Base-by-base conservation (phyloP, 768 basidiomycete species). In the Leccinum imitatum region DNA sequence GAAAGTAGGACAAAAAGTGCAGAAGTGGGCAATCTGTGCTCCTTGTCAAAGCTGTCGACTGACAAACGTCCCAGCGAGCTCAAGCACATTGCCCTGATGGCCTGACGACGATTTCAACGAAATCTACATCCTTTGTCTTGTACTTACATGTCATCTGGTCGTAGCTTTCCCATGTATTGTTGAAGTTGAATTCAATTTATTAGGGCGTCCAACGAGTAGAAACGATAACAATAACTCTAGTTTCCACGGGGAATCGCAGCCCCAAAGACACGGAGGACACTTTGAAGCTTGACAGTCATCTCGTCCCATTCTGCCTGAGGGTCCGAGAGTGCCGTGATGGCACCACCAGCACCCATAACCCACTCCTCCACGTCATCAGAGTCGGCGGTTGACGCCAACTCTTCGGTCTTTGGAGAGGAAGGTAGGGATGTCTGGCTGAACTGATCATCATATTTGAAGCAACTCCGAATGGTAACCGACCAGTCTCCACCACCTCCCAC, bases 381-480 rank as follows among this genome's bases (percentile, higher is more conserved):
- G 2, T 59, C 60, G 19, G 59, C 56, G 27, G 63, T 57, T 53
- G 69, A 61, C 33, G 48, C 54, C 37, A 59, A 54, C 56, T 50
- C 60, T 52, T 46, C 30, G 35, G 59, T 39, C 62, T 54, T 51
- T 27, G 31, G 30, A n/a, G 59, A 53, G 33, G 62, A 64, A 31
- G 63, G 58, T 10, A 57, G 57, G 44, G 59, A 53, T 30, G 54
- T 62, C 47, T 50, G 62, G 39, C 17, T 60, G 58, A 62, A 65
- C 41, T 50, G 66, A 58, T 78, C 78, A 39, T 86, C 84, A 64
- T 84, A 80, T 69, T 88, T 91, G 82, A 92, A 90, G 72, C 94
- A 93, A 63, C 92, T 95, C 50, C 95, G 87, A 66, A 98, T 98
- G 31, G 89, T 89, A 23, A 98, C 94, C 15, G 92, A 91, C 86